A percentile compares a stretch with the other conserved stretches of the same genome.
phyloP scores from a whole-genome alignment of 2,329 filamentous ascomycete genomes.

The Hymenotorrendiella dingleyae region DNA sequence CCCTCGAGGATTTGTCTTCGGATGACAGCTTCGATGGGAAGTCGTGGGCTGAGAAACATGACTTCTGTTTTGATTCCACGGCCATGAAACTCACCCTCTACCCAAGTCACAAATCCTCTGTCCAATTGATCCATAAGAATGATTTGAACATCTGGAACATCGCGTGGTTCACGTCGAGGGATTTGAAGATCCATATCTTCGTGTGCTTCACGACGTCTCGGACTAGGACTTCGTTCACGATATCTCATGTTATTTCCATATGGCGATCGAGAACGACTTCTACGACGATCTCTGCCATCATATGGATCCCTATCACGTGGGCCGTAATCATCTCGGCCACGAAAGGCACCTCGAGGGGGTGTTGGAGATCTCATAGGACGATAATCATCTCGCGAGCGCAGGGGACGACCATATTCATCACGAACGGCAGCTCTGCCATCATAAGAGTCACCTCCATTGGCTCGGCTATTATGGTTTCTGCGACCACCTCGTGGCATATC shows the following conservation, averaged over 20 bases:
- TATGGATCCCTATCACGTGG: conserved; percentile 30
- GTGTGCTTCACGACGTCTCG: conserved; percentile 48
- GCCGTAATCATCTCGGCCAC: conserved; percentile 58
- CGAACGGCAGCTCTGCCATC: conserved; percentile 30
- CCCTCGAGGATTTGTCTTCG: conserved; percentile 83
- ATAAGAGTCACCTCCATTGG: conserved; percentile 34
- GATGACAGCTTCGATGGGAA: conserved; percentile 73
- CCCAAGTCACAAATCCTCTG: conserved; percentile 75
- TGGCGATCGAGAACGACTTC: conserved; percentile 67
- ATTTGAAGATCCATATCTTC: conserved; percentile 62
- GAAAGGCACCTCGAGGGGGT: conserved; percentile 49
- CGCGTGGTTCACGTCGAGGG: conserved; percentile 63
- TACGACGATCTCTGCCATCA: conserved; percentile 36
- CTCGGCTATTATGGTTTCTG: conserved; percentile 31
- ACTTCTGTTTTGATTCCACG: conserved; percentile 71
- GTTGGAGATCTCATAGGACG: conserved; percentile 55
- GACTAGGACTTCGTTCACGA: conserved; percentile 65
- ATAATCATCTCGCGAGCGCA: conserved; percentile 57
- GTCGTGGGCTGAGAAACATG: conserved; percentile 70
- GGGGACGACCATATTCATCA: conserved; percentile 36
- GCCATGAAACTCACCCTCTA: conserved; percentile 68
- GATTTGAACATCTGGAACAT: conserved; percentile 86
- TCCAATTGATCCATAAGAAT: conserved; percentile 74
- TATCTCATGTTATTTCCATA: conserved; percentile 47
- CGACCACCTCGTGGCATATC: conserved; percentile 40